Conservation (phyloP, 768 basidiomycete species). For the Pisolithus orientalis region DNA sequence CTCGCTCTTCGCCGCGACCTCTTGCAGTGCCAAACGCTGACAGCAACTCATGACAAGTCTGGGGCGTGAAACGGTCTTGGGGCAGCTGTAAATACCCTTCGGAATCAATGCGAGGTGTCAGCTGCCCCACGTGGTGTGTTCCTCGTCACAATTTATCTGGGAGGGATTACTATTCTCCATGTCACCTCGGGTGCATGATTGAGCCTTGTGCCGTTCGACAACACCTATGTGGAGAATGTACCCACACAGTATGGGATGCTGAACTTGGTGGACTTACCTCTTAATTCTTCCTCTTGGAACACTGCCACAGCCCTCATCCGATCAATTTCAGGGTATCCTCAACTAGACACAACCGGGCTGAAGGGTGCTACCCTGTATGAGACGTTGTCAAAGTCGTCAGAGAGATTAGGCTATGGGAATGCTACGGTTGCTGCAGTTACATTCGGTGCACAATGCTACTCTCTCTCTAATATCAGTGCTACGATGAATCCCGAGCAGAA, state of each 20-base stretch:
- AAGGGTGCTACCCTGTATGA: constrained; percentile 2
- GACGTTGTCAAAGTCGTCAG: background rate
- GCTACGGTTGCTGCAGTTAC: constrained; percentile 3
- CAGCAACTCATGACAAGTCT: background rate
- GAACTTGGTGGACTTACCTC: background rate
- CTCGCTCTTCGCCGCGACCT: background rate
- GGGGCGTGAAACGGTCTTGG: background rate
- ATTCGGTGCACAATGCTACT: constrained; percentile 1
- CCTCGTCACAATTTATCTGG: background rate
- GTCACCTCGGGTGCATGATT: background rate
- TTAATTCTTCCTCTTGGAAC: background rate
- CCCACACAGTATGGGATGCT: background rate
- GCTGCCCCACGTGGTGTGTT: background rate
- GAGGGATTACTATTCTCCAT: background rate
- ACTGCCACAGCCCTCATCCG: background rate
- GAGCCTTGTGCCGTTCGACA: background rate
- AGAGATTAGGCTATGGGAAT: background rate
- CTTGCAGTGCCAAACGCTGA: background rate
- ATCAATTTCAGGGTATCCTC: background rate
- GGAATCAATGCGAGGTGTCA: background rate
- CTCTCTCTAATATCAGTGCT: background rate
- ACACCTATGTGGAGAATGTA: background rate
- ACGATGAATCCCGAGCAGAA: background rate
- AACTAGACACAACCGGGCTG: background rate
- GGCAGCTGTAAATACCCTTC: background rate